Conservation (phyloP, 2,329 filamentous ascomycete genomes). For the Fusarium graminum region DNA sequence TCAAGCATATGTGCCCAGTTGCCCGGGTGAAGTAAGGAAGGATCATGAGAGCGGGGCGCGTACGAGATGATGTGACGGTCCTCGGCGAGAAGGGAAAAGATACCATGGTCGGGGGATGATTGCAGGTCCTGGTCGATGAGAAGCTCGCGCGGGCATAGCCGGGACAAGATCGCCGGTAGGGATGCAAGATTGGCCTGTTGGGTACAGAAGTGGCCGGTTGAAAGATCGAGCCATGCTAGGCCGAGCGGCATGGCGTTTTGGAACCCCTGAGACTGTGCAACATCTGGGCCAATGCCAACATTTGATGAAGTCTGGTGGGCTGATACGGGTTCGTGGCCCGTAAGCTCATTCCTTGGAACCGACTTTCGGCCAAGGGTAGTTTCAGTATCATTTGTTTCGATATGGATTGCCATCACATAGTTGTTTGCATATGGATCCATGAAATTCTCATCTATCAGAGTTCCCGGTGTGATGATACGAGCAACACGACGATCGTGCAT, state of each 20-base stretch:
- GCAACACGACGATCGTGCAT: conserved; percentile 88
- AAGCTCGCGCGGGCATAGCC: conserved; percentile 87
- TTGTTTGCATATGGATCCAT: conserved; percentile 96
- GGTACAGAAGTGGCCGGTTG: conserved; percentile 93
- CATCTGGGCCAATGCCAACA: conserved; percentile 38
- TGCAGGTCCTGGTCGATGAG: conserved; percentile 77
- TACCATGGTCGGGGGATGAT: conserved; percentile 67
- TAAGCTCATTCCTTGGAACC: conserved; percentile 19
- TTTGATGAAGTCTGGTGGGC: conserved; percentile 37
- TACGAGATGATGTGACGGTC: conserved; percentile 84
- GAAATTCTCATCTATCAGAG: conserved; percentile 96
- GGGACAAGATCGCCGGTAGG: conserved; percentile 83
- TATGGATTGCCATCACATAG: conserved; percentile 85
- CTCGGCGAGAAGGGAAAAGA: conserved; percentile 78
- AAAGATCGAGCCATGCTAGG: conserved; percentile 93
- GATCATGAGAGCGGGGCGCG: conserved; percentile 67
- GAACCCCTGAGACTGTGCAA: conserved; percentile 32
- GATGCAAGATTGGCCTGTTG: conserved; percentile 78
- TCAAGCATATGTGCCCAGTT: conserved; percentile 85
- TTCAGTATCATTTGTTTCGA: conserved; percentile 2
- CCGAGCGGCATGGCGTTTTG: conserved; percentile 66
- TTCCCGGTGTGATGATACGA: conserved; percentile 92
- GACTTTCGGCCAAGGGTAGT: conserved; percentile 65
- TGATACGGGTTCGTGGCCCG: conserved; percentile 38
- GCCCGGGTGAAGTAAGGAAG: conserved; percentile 63